A percentile compares a stretch with the other conserved stretches of the same genome.
phyloP scores from a whole-genome alignment of 768 basidiomycete species.

The Gloeophyllum trabeum region DNA sequence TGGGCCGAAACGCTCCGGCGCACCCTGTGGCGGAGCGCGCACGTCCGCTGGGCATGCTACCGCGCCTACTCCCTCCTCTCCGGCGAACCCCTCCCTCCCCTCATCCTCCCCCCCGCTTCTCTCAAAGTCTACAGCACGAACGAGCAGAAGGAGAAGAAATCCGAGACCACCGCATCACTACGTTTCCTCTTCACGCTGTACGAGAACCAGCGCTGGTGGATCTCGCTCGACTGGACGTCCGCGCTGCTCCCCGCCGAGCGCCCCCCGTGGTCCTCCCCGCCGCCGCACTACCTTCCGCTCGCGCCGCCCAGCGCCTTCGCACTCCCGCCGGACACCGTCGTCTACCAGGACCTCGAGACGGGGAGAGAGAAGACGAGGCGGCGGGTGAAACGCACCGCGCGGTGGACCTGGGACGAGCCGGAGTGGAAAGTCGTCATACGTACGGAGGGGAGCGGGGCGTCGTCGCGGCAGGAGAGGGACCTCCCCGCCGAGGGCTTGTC shows the following conservation, averaged over 20 bases:
- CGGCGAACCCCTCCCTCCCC: conserved; percentile 38
- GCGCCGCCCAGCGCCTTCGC: conserved; percentile 61
- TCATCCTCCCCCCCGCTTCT: conserved; percentile 19
- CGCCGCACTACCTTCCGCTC: conserved; percentile 48
- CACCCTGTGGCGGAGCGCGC: conserved; percentile 52
- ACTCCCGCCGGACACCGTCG: conserved; percentile 50
- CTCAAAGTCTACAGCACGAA: conserved; percentile 1
- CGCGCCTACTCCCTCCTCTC: conserved; percentile 37
- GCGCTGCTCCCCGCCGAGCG: conserved; percentile 84
- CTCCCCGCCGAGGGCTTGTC: conserved; percentile 37
- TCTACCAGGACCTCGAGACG: conserved; percentile 29
- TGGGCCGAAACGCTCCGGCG: conserved; percentile 48
- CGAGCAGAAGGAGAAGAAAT: background rate
- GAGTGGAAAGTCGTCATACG: conserved; percentile 78
- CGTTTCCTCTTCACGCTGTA: conserved; percentile 85
- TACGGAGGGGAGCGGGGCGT: conserved; percentile 30
- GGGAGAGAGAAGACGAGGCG: conserved; percentile 25
- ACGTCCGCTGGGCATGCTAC: conserved; percentile 55
- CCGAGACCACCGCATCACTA: conserved; percentile 13
- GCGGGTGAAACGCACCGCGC: conserved; percentile 60
- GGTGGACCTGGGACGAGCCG: conserved; percentile 84
- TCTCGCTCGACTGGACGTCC: conserved; percentile 93
- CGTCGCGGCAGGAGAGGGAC: conserved; percentile 47
- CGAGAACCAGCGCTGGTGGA: conserved; percentile 97
- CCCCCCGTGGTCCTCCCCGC: conserved; percentile 69